A percentile compares a stretch with the other conserved stretches of the same genome.
phyloP scores from a whole-genome alignment of 257 asterid genomes.

The Scutellaria minor region DNA sequence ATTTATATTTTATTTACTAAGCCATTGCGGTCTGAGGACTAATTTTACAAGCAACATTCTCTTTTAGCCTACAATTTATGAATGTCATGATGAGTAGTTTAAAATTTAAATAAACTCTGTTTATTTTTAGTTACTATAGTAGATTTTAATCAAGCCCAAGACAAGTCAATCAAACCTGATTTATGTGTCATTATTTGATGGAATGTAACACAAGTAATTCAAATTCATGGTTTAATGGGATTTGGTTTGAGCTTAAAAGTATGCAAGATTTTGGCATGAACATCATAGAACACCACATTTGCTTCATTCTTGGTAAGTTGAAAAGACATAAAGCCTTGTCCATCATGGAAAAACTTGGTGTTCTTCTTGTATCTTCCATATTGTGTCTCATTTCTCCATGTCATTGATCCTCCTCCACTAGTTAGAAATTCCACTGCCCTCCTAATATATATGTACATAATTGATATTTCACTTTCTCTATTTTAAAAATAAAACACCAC shows the following conservation, averaged over 20 bases:
- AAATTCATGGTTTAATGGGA: too few relatives aligned
- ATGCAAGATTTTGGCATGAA: conserved; percentile 49
- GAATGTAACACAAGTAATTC: too few relatives aligned
- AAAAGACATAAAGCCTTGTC: conserved; percentile 76
- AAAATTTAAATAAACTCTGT: too few relatives aligned
- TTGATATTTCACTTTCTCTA: not conserved
- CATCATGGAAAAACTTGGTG: conserved; percentile 59
- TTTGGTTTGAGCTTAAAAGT: conserved; percentile 25
- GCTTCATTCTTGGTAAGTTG: conserved; percentile 42
- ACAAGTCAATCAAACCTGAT: too few relatives aligned
- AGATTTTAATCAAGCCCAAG: too few relatives aligned
- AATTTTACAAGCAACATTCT: too few relatives aligned
- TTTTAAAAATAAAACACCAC: not conserved
- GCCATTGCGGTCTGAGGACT: too few relatives aligned
- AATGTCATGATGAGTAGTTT: too few relatives aligned
- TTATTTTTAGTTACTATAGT: too few relatives aligned
- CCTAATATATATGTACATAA: conserved; percentile 1
- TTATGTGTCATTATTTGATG: too few relatives aligned
- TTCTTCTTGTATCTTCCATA: conserved; percentile 39
- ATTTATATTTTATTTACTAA: too few relatives aligned
- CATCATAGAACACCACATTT: conserved; percentile 53
- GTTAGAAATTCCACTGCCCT: conserved; percentile 70
- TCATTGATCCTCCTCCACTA: conserved; percentile 85
- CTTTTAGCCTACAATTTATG: too few relatives aligned
- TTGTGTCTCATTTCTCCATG: conserved; percentile 57